phyloP scores from a whole-genome alignment of 192 early-diverging fungal genomes.

The Coemansia sp. region DNA sequence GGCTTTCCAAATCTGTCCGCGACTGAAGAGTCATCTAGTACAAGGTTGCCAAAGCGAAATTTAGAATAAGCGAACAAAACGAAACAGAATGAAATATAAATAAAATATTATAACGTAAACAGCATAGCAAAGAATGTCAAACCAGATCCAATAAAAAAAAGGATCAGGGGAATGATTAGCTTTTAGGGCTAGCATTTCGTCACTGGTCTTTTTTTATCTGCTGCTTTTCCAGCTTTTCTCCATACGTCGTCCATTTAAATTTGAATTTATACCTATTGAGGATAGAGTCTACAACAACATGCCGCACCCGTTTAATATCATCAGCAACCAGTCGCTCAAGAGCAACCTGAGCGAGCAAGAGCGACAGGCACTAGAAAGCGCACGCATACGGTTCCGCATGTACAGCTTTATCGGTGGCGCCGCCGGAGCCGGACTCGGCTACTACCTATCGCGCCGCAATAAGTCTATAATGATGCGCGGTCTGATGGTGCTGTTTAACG shows the following conservation, averaged over 20 bases:
- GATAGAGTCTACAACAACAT: slow-evolving; percentile 4
- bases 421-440: slow-evolving; percentile 25
- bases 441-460: slow-evolving; percentile 21
- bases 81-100: not conserved
- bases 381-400: not conserved
- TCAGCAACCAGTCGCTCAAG: slow-evolving; percentile 25
- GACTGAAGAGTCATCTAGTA: slow-evolving; percentile 13
- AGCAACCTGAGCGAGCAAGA: slow-evolving; percentile 28
- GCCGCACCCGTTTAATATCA: slow-evolving; percentile 18
- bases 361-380: slow-evolving; percentile 14
- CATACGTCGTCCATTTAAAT: not conserved
- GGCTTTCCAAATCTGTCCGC: slow-evolving; percentile 36
- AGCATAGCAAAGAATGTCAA: not conserved
- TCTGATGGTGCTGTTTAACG: slow-evolving; percentile 19
- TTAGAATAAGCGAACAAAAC: not conserved
- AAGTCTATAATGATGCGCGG: slow-evolving; percentile 9
- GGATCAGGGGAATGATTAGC: not conserved
- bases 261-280: not conserved
- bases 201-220: too few relatives aligned
- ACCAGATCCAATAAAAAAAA: not conserved
- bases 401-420: slow-evolving; percentile 11
- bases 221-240: not conserved
- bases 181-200: not conserved
- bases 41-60: not conserved
- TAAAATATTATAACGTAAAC: not conserved